Evolutionary conservation across 2,329 filamentous ascomycete species (phyloP).

Genomic region (Clarireedia paspali): DNA sequence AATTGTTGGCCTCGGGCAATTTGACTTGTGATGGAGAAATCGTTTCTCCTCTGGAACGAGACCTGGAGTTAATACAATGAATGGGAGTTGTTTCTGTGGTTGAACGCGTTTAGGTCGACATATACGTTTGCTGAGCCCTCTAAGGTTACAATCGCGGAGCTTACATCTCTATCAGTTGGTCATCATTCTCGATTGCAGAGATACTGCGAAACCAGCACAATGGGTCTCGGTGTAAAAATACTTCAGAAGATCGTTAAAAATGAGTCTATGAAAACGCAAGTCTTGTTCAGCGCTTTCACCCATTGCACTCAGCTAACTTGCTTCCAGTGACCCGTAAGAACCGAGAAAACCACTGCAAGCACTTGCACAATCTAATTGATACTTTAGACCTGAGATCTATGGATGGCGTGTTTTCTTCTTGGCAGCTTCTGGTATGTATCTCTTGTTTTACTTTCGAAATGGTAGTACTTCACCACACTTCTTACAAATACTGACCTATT

Average conservation of each 20-base stretch:
- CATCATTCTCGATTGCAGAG: too few relatives aligned
- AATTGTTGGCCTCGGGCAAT: not conserved
- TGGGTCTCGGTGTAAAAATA: not conserved
- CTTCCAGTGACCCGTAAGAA: constrained; percentile 6
- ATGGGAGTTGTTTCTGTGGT: too few relatives aligned
- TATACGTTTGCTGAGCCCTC: too few relatives aligned
- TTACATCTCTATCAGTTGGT: too few relatives aligned
- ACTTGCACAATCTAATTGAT: not conserved
- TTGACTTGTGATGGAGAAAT: not conserved
- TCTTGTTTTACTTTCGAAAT: too few relatives aligned
- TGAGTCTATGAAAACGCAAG: constrained; percentile 55
- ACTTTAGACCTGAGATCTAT: constrained; percentile 22
- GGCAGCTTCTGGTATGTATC: constrained; percentile 34
- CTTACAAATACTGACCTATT: not conserved
- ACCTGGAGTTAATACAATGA: not conserved
- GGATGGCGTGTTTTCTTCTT: constrained; percentile 58
- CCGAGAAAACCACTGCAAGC: not conserved
- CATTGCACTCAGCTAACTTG: not conserved
- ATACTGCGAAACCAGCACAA: too few relatives aligned
- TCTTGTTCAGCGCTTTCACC: too few relatives aligned
- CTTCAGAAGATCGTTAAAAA: constrained; percentile 38
- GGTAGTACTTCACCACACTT: too few relatives aligned
- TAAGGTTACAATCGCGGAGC: too few relatives aligned
- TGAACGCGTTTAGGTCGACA: too few relatives aligned
- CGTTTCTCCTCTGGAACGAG: not conserved